Evolutionary conservation across 2,329 filamentous ascomycete species (phyloP).

Genomic region (Raffaelea ambrosiae): DNA sequence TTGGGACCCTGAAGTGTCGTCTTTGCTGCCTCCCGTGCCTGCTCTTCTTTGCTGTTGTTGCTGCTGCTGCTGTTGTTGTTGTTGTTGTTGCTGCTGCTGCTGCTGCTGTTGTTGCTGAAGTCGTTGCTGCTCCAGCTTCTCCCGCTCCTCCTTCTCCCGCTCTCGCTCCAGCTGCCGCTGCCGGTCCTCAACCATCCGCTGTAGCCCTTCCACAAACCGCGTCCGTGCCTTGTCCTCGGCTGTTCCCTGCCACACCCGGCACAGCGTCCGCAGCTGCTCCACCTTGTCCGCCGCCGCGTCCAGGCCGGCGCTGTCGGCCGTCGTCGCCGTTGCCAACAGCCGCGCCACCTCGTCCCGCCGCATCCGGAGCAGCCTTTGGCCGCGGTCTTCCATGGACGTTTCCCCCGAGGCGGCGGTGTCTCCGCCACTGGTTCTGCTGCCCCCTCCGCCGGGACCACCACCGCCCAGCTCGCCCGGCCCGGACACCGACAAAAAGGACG

Average conservation of each 20-base stretch:
- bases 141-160: slow-evolving; percentile 19
- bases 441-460: slow-evolving; percentile 40
- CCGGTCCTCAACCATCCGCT: slow-evolving; percentile 73
- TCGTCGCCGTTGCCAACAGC: slow-evolving; percentile 36
- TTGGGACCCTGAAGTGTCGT: neutral
- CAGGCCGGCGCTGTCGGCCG: slow-evolving; percentile 37
- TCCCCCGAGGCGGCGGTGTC: neutral
- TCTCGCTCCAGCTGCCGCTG: slow-evolving; percentile 40
- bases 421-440: neutral
- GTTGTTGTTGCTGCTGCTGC: slow-evolving; percentile 14
- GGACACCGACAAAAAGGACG: slow-evolving; percentile 83
- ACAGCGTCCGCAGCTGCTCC: slow-evolving; percentile 67
- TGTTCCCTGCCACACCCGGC: slow-evolving; percentile 87
- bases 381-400: slow-evolving; percentile 64
- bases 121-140: slow-evolving; percentile 24
- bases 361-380: slow-evolving; percentile 66
- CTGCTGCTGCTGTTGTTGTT: slow-evolving; percentile 10
- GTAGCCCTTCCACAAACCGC: slow-evolving; percentile 74
- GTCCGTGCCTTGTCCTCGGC: slow-evolving; percentile 80
- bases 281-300: slow-evolving; percentile 67
- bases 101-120: slow-evolving; percentile 1
- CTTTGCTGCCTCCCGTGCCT: neutral
- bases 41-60: slow-evolving; percentile 6
- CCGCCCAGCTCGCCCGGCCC: slow-evolving; percentile 46
- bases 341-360: slow-evolving; percentile 63